Evolutionary conservation across 2,329 filamentous ascomycete species (phyloP), one percentile per base, ranked within the genome.

Genomic region (Purpureocillium takamizusanense): DNA sequence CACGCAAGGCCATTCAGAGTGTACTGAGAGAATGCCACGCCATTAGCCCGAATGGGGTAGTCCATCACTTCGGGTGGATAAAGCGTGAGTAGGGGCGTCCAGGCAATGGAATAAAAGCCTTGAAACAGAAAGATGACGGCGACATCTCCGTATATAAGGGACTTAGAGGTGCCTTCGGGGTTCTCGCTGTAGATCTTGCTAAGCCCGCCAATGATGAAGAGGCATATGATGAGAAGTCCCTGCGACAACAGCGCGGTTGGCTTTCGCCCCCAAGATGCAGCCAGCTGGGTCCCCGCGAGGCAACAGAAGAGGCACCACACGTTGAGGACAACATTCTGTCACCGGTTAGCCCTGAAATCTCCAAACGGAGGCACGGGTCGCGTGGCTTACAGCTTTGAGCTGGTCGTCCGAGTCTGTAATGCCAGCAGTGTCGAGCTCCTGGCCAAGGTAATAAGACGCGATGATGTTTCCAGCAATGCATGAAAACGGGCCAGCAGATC

Each of bases 241-340:
- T 65, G 57, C 0, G 62, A 65, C 9, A 63, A 42, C 4, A 67
- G 46, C 3, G 64, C 66, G 1, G 61, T 64, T 1, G 58, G 53
- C 41, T 67, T 70, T 9, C 70, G 61, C 7, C 70, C 69, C 56
- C 64, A 61, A 17, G 36, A 51, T 13, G 63, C 61, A 0, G 56
- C 54, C 7, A 70, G 52, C 4, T 62, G 59, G 2, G 68, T 71
- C 0, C 69, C 70, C 2, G 51, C 30, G 0, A 72, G 47, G 23
- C 59, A 52, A 38, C 60, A 63, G 6, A 54, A 48, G 0, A 74
- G 53, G 38, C 66, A 73, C 61, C 62, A 74, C 3, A 61, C 63
- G 40, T 71, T 72, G n/a, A 74, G 54, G 1, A 72, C 62, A 27
- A 74, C 63, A 31, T 73, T 74, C 51, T 52, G 30, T 4, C n/a